Conservation (phyloP, 1,284 basidiomycete species). For the Agroathelia rolfsii region DNA sequence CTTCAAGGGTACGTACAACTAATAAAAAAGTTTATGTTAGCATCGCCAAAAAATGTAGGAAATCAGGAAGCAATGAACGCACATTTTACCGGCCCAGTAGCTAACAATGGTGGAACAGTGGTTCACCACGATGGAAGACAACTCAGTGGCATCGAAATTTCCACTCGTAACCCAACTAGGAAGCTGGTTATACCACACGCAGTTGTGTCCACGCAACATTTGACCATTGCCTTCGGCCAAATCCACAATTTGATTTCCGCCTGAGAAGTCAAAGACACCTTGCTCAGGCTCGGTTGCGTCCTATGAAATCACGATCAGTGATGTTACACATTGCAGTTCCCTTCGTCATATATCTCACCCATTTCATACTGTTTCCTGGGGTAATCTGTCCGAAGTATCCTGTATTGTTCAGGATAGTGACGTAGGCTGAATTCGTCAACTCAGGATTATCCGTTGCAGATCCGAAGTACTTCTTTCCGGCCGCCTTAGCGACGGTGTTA, state of each 20-base stretch:
- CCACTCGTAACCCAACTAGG: conserved; percentile 15
- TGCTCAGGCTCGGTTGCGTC: conserved; percentile 15
- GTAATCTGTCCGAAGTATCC: conserved; percentile 41
- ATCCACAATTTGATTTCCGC: conserved; percentile 17
- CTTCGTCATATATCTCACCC: conserved; percentile 33
- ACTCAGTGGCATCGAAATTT: conserved; percentile 12
- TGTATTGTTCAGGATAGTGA: conserved; percentile 29
- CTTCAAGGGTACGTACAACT: conserved; percentile 6
- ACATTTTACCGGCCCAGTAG: conserved; percentile 13
- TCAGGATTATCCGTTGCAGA: conserved; percentile 52
- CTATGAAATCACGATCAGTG: too few relatives aligned
- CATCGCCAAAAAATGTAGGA: too few relatives aligned
- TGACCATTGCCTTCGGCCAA: conserved; percentile 16
- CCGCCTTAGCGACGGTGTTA: conserved; percentile 31
- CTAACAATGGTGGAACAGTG: conserved; percentile 12
- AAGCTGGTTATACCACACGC: conserved; percentile 17
- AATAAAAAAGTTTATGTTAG: conserved; percentile 1
- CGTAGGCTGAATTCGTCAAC: conserved; percentile 35
- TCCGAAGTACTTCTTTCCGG: conserved; percentile 49
- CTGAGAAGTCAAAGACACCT: conserved; percentile 18
- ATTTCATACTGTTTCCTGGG: conserved; percentile 48
- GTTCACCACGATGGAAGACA: conserved; percentile 14
- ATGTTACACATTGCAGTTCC: too few relatives aligned
- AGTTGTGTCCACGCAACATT: conserved; percentile 12
- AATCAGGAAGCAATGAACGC: conserved; percentile 3